Percentiles rank a stretch among this genome's conserved stretches.
phyloP scores from a whole-genome alignment of 2,329 filamentous ascomycete genomes.

The Calonectria crousiana region DNA sequence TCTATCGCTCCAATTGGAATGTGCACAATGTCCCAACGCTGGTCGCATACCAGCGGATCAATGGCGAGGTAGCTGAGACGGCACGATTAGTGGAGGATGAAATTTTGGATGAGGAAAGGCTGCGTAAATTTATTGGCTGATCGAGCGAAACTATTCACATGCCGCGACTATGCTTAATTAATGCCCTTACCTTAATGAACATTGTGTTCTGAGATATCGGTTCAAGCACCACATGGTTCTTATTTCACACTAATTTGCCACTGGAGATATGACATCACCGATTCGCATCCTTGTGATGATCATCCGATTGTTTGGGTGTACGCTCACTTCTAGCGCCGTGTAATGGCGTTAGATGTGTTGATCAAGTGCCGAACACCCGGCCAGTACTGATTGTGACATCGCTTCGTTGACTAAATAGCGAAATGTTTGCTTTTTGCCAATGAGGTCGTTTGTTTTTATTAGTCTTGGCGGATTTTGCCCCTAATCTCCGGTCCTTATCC shows the following conservation, averaged over 20 bases:
- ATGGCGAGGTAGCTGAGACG: neutral
- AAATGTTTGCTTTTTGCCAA: neutral
- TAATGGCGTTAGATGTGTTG: neutral
- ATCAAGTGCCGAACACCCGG: neutral
- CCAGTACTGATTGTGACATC: neutral
- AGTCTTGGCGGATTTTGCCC: constrained; percentile 2
- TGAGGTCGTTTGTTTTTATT: neutral
- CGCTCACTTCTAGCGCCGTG: neutral
- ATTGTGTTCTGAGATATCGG: neutral
- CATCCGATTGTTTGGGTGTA: neutral
- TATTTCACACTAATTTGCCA: neutral
- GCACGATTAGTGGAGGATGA: neutral
- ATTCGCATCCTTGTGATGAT: neutral
- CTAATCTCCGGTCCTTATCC: constrained; percentile 18
- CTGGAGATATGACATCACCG: neutral
- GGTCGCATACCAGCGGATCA: neutral
- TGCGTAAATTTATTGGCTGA: neutral
- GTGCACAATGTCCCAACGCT: constrained; percentile 1
- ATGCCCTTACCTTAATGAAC: neutral
- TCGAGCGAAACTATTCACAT: neutral
- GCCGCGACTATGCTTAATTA: neutral
- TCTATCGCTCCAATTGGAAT: constrained; percentile 2
- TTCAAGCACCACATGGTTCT: neutral
- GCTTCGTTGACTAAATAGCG: neutral
- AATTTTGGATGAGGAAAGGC: neutral